Percentiles rank a stretch among this genome's conserved stretches.
Evolutionary conservation across 106 monocot species (phyloP).

Genomic region (Triglochin maritima): DNA sequence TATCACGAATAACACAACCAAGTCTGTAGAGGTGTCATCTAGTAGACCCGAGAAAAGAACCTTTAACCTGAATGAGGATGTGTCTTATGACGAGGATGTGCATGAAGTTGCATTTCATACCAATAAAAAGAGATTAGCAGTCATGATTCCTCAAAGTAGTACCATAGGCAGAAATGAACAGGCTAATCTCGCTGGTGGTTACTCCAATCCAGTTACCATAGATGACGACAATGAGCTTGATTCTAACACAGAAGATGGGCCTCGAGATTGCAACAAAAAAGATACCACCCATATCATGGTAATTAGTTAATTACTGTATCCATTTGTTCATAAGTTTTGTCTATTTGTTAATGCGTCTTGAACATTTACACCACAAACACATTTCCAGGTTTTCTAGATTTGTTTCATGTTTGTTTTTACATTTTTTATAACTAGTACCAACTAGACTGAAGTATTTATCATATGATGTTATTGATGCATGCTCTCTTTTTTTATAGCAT

Average conservation of each 20-base stretch:
- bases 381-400: too few species aligned
- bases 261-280: too few species aligned
- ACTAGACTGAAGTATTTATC: too few species aligned
- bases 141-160: neutral
- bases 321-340: too few species aligned
- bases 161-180: neutral
- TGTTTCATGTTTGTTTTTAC: too few species aligned
- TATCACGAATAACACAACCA: neutral
- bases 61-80: neutral
- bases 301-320: too few species aligned
- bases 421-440: too few species aligned
- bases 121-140: neutral
- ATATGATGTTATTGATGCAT: neutral
- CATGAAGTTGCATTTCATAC: neutral
- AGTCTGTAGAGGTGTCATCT: conserved; percentile 2
- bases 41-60: conserved; percentile 5
- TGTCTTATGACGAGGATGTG: neutral
- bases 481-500: neutral
- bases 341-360: too few species aligned
- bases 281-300: too few species aligned
- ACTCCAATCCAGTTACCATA: neutral
- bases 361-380: too few species aligned
- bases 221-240: too few species aligned
- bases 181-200: neutral
- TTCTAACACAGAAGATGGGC: too few species aligned